These are phyloP conservation scores for Agaricales sp. DNA, from an alignment of 1,284 basidiomycete genomes.

Conservation along the genomic window DNA sequence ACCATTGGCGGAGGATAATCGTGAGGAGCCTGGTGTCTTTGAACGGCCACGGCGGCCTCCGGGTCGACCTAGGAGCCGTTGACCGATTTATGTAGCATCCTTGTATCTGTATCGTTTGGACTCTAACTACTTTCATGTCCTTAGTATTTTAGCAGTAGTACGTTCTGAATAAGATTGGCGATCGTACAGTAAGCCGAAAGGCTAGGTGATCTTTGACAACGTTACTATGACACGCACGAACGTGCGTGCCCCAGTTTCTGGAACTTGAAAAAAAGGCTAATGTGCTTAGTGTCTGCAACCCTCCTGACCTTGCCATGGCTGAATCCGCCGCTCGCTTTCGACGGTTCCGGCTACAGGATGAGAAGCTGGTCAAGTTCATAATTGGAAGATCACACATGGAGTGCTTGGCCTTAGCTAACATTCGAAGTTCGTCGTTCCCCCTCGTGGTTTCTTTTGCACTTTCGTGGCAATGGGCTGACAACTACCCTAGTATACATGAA, in stretches of 20 bases:
- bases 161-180: background rate
- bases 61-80: constrained; percentile 8
- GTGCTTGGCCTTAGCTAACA: constrained; percentile 60
- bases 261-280: too few relatives aligned
- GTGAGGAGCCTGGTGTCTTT: constrained; percentile 24
- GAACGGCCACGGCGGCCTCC: constrained; percentile 36
- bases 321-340: background rate
- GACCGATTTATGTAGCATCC: too few relatives aligned
- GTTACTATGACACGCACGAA: background rate
- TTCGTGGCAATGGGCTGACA: too few relatives aligned
- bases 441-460: constrained; percentile 4
- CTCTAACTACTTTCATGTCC: background rate
- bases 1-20: constrained; percentile 17
- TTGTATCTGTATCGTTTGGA: constrained; percentile 4
- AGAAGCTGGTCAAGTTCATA: constrained; percentile 51
- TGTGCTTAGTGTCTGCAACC: too few relatives aligned
- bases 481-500: constrained; percentile 42
- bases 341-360: constrained; percentile 24
- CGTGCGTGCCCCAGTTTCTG: background rate
- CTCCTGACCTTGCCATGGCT: background rate
- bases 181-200: too few relatives aligned
- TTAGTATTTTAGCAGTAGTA: background rate
- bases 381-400: constrained; percentile 66
- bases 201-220: too few relatives aligned
- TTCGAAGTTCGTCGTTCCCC: constrained; percentile 31